Evolutionary conservation across 1,284 basidiomycete species (phyloP), one percentile per base, ranked within the genome.

Genomic region (Melampsora larici-populina): DNA sequence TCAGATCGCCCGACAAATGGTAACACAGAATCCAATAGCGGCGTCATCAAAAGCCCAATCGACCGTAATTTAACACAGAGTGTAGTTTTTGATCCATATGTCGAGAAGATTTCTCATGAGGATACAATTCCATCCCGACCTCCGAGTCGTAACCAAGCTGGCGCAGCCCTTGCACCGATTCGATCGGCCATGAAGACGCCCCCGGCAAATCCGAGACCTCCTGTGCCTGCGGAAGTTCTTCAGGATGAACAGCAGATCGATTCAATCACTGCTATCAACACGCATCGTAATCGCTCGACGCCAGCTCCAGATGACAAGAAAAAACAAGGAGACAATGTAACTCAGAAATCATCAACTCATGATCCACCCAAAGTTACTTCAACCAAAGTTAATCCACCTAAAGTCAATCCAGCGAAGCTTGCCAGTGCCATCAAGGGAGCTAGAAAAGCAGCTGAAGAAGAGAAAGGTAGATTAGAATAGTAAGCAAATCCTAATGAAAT

Each of bases 201-300:
- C 5, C 62, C 62, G 17, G 26, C 33, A 18, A 31, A 64, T 18
- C 24, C 18, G 2, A 6, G 29, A 33, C 17, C 62, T 64, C 62
- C 8, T 21, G 26, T 60, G 24, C 60, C 64, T 17, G 36, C 31
- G 33, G 26, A 31, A 67, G 43, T 17, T 40, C 40, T 43, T 9
- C 17, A 63, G 1, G 63, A 74, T 43, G 71, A 74, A 9, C n/a
- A 26, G 13, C 21, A 40, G 3, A n/a, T 70, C 11, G 69, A 70
- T 36, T 70, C 55, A 29, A 74, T 74, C 60, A 74, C 71, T 33
- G 55, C 49, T 24, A 49, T 74, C 15, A 74, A 74, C 26, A 74
- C 71, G 26, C 40, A 74, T 18, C 40, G 62, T 9, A 74, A 74
- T 66, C 71, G 71, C 43, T 63, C 71, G 11, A 74, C 71, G 2